A percentile compares a stretch with the other conserved stretches of the same genome.
These are phyloP conservation scores for Aspergillus egyptiacus DNA, from an alignment of 495 filamentous ascomycete genomes.

Conservation along the genomic window DNA sequence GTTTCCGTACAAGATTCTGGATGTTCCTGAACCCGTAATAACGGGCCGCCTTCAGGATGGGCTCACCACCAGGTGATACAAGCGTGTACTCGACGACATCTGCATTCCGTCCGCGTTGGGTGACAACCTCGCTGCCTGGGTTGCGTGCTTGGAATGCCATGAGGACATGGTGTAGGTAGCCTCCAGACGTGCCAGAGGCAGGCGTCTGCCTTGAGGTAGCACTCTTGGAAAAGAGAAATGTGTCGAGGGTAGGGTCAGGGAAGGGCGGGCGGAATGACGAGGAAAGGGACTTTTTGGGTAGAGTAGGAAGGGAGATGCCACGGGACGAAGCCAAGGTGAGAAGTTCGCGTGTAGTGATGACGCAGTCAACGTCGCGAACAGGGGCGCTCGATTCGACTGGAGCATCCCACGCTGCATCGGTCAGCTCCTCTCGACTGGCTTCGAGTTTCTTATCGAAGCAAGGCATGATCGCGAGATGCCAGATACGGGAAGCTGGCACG, in stretches of 20 bases:
- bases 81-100: constrained; percentile 84
- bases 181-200: constrained; percentile 72
- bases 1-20: constrained; percentile 84
- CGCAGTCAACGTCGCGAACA: constrained; percentile 89
- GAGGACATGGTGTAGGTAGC: constrained; percentile 79
- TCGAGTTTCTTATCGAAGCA: constrained; percentile 99
- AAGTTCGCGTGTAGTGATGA: constrained; percentile 91
- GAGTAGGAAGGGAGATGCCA: constrained; percentile 60
- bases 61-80: constrained; percentile 43
- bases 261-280: constrained; percentile 42
- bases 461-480: constrained; percentile 93
- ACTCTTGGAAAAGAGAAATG: constrained; percentile 57
- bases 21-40: constrained; percentile 98
- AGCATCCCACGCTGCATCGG: constrained; percentile 65
- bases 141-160: constrained; percentile 61
- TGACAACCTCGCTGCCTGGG: constrained; percentile 60
- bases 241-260: constrained; percentile 61
- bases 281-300: constrained; percentile 53
- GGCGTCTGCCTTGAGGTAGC: constrained; percentile 24
- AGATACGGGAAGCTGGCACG: constrained; percentile 73
- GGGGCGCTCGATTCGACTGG: constrained; percentile 35
- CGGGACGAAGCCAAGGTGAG: constrained; percentile 78
- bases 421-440: constrained; percentile 87
- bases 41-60: constrained; percentile 72
- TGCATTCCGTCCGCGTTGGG: constrained; percentile 72